phyloP scores from a whole-genome alignment of 2,329 filamentous ascomycete genomes.

The Penicillium sp. region DNA sequence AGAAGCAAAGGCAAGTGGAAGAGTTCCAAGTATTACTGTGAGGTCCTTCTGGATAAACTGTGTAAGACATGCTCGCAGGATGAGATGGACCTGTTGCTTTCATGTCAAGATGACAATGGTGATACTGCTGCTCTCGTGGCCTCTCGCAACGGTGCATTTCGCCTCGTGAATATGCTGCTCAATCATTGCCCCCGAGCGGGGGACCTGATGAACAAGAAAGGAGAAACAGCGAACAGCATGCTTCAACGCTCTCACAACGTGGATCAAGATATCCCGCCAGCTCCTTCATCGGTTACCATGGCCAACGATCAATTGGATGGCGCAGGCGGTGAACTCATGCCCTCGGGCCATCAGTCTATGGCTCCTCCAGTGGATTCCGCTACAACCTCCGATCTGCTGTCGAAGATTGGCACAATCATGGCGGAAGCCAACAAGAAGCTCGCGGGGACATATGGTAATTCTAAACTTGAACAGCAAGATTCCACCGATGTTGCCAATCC shows the following conservation, averaged over 20 bases:
- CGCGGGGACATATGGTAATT: slow-evolving; percentile 58
- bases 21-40: slow-evolving; percentile 89
- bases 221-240: slow-evolving; percentile 79
- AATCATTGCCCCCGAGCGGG: slow-evolving; percentile 74
- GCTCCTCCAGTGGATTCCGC: slow-evolving; percentile 41
- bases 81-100: slow-evolving; percentile 74
- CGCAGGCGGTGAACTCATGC: slow-evolving; percentile 28
- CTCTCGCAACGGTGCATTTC: slow-evolving; percentile 81
- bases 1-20: slow-evolving; percentile 81
- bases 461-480: slow-evolving; percentile 59
- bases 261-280: slow-evolving; percentile 63
- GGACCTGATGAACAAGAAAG: slow-evolving; percentile 76
- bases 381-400: slow-evolving; percentile 68
- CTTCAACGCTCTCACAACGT: slow-evolving; percentile 70
- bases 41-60: slow-evolving; percentile 84
- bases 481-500: slow-evolving; percentile 44
- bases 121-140: slow-evolving; percentile 89
- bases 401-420: slow-evolving; percentile 66
- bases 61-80: slow-evolving; percentile 72
- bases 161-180: slow-evolving; percentile 64
- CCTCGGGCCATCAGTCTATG: slow-evolving; percentile 28
- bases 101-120: slow-evolving; percentile 78
- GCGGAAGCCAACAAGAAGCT: slow-evolving; percentile 71
- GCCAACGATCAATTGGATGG: slow-evolving; percentile 38
- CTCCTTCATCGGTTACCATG: slow-evolving; percentile 65